phyloP scores from a whole-genome alignment of 305 asterid genomes.

The Ajuga reptans region DNA sequence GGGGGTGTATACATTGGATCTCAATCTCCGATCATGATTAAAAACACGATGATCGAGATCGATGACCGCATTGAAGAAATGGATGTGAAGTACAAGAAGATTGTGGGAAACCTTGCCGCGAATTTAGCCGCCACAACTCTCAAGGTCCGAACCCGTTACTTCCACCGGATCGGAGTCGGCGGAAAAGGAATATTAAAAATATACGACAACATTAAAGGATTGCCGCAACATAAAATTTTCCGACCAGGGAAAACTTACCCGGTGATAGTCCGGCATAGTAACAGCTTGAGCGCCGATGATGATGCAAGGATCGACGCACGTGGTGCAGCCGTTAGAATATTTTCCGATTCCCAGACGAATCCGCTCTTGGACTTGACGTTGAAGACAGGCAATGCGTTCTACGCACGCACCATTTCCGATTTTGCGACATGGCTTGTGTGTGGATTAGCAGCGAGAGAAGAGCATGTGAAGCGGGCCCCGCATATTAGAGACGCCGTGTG shows the following conservation, averaged over 20 bases:
- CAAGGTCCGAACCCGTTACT: constrained; percentile 68
- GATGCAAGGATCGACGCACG: constrained; percentile 85
- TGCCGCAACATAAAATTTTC: constrained; percentile 64
- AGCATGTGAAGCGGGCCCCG: constrained; percentile 58
- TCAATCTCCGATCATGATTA: constrained; percentile 62
- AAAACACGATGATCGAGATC: constrained; percentile 52
- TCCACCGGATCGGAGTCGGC: constrained; percentile 70
- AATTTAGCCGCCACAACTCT: constrained; percentile 78
- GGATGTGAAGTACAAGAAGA: constrained; percentile 63
- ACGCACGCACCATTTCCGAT: constrained; percentile 70
- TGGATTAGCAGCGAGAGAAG: constrained; percentile 67
- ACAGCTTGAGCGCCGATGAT: constrained; percentile 84
- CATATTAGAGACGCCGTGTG: constrained; percentile 77
- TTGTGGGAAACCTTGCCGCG: constrained; percentile 80
- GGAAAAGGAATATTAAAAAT: constrained; percentile 59
- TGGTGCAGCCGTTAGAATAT: constrained; percentile 70
- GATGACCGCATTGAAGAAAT: constrained; percentile 80
- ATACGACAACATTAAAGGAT: constrained; percentile 48
- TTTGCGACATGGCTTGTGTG: constrained; percentile 79
- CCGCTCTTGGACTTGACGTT: constrained; percentile 65
- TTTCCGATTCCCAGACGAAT: constrained; percentile 27
- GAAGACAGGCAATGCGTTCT: constrained; percentile 75
- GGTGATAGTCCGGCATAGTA: constrained; percentile 71
- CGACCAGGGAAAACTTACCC: constrained; percentile 47
- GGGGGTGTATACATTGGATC: constrained; percentile 88